phyloP scores from a whole-genome alignment of 2,329 filamentous ascomycete genomes.

The Stagonosporopsis vannaccii region DNA sequence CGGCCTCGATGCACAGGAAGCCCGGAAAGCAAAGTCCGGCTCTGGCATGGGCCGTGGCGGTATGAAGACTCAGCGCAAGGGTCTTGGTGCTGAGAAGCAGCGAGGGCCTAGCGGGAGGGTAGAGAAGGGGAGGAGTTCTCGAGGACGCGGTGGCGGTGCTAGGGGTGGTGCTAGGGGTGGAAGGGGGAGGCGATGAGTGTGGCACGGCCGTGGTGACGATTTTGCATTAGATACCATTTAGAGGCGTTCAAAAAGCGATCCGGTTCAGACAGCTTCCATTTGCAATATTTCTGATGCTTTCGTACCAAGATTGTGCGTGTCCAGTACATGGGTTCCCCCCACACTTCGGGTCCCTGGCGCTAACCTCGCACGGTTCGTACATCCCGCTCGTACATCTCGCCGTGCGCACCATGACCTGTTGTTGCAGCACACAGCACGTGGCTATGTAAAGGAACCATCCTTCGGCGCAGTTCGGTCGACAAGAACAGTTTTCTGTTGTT shows the following conservation, averaged over 20 bases:
- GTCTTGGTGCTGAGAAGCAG: constrained; percentile 48
- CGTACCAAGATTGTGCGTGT: no score
- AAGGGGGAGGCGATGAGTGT: not conserved
- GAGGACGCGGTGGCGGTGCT: constrained; percentile 20
- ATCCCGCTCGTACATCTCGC: no score
- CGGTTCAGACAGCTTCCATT: not conserved
- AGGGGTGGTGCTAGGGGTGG: not conserved
- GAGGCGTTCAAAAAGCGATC: constrained; percentile 16
- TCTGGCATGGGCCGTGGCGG: constrained; percentile 39
- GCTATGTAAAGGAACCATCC: no score
- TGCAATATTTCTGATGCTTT: no score
- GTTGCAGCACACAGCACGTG: no score
- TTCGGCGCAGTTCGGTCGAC: no score
- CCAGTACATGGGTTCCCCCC: no score
- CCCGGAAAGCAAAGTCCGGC: constrained; percentile 48
- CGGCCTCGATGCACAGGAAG: constrained; percentile 45
- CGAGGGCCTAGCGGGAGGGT: constrained; percentile 32
- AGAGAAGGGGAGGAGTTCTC: constrained; percentile 28
- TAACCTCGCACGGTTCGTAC: no score
- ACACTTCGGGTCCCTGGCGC: no score
- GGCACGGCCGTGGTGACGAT: no score
- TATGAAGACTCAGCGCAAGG: constrained; percentile 41
- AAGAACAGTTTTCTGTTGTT: no score
- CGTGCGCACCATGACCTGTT: no score
- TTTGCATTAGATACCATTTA: constrained; percentile 21